Evolutionary conservation across 139 green algal species (phyloP).

Genomic region (Tetraselmis striata): DNA sequence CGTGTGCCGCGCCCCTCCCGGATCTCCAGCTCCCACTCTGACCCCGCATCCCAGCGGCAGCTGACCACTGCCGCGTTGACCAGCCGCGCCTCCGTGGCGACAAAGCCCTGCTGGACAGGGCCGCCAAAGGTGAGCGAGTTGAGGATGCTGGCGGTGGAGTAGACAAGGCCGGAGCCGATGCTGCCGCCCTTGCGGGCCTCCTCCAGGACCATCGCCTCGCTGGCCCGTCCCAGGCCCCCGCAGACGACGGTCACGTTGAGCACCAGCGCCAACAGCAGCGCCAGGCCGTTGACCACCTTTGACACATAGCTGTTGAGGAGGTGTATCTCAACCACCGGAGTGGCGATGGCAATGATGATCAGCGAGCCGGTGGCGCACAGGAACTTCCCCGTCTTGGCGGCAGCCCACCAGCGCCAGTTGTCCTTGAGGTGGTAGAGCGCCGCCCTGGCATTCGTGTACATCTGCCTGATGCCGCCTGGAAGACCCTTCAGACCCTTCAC

Average conservation of each 20-base stretch:
- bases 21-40: neutral
- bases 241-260: neutral
- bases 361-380: neutral
- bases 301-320: neutral
- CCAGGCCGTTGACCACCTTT: neutral
- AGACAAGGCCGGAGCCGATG: neutral
- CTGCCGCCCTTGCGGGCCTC: neutral
- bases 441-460: neutral
- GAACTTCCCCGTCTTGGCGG: neutral
- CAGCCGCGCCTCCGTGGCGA: neutral
- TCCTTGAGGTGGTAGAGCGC: neutral
- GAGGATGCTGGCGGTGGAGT: neutral
- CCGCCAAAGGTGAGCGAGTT: neutral
- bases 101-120: neutral
- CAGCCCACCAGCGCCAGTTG: neutral
- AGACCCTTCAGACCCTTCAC: neutral
- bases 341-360: neutral
- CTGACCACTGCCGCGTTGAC: neutral
- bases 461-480: neutral
- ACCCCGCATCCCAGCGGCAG: neutral
- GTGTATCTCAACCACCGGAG: neutral
- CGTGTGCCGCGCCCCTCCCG: neutral
- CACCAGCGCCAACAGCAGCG: neutral
- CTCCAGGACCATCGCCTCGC: neutral
- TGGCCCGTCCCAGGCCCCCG: neutral